phyloP scores from a whole-genome alignment of 768 basidiomycete species.

The Cystobasidium tubakii region DNA sequence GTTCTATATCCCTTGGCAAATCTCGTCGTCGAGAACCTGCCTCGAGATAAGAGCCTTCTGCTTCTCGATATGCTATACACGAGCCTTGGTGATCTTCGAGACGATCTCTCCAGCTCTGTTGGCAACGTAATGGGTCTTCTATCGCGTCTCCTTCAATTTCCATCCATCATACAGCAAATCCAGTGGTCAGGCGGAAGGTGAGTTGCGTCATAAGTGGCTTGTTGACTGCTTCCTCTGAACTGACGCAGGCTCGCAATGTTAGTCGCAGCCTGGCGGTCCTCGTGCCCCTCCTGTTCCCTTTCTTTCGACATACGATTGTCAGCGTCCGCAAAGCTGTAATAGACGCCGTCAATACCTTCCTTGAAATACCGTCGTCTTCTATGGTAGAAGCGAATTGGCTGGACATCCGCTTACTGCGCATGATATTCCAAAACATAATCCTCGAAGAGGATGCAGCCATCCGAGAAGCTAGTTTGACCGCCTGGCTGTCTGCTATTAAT shows the following conservation, averaged over 20 bases:
- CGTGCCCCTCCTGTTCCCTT: constrained; percentile 83
- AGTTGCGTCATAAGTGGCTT: constrained; percentile 44
- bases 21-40: constrained; percentile 67
- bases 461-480: constrained; percentile 62
- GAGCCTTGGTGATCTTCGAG: constrained; percentile 85
- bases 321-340: constrained; percentile 89
- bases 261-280: constrained; percentile 76
- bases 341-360: constrained; percentile 77
- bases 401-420: constrained; percentile 64
- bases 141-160: not conserved
- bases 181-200: constrained; percentile 51
- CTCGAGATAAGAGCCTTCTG: constrained; percentile 61
- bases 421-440: constrained; percentile 88
- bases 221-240: not conserved
- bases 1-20: constrained; percentile 82
- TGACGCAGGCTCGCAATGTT: not conserved
- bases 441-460: constrained; percentile 85
- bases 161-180: constrained; percentile 16
- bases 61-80: constrained; percentile 83
- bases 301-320: constrained; percentile 93
- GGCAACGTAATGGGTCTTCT: constrained; percentile 95
- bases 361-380: constrained; percentile 59
- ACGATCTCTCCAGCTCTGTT: constrained; percentile 92
- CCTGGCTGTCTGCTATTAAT: constrained; percentile 56
- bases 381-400: constrained; percentile 70